Percentiles rank a stretch among this genome's conserved stretches.
Conservation (phyloP, 2,329 filamentous ascomycete genomes). For the Colletotrichum trifolii region DNA sequence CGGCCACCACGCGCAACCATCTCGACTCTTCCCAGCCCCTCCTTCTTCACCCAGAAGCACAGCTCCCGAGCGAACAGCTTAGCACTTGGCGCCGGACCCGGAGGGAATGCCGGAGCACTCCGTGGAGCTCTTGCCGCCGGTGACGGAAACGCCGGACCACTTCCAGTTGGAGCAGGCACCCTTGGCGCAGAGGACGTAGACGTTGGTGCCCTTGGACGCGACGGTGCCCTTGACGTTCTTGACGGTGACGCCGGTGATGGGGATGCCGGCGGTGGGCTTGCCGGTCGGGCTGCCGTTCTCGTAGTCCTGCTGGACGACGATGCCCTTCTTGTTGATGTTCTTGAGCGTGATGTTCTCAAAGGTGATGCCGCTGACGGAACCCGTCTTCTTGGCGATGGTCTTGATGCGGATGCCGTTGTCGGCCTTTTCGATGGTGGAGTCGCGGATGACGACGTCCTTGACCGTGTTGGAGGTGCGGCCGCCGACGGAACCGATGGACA, state of each 20-base stretch:
- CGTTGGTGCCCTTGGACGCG: constrained; percentile 48
- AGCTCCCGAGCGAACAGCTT: neutral
- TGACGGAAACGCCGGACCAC: constrained; percentile 60
- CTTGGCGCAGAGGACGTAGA: constrained; percentile 65
- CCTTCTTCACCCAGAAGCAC: constrained; percentile 5
- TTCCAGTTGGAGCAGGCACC: constrained; percentile 64
- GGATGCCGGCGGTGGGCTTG: constrained; percentile 58
- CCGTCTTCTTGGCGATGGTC: constrained; percentile 58
- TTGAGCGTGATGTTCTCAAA: constrained; percentile 56
- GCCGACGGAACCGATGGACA: constrained; percentile 57
- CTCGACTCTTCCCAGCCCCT: neutral
- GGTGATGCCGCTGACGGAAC: constrained; percentile 55
- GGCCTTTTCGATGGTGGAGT: constrained; percentile 62
- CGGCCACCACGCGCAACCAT: constrained; percentile 3
- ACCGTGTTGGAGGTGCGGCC: constrained; percentile 64
- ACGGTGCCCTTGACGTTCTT: constrained; percentile 58
- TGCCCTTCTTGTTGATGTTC: constrained; percentile 54
- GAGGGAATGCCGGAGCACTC: constrained; percentile 43
- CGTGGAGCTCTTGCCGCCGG: constrained; percentile 57
- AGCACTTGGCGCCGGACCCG: constrained; percentile 35
- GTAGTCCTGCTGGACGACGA: constrained; percentile 58
- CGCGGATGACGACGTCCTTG: constrained; percentile 60
- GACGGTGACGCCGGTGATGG: constrained; percentile 61
- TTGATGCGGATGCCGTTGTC: constrained; percentile 65
- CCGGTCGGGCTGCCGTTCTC: constrained; percentile 58